These are phyloP conservation scores for Mycena alexandri DNA, from an alignment of 768 basidiomycete genomes.

Conservation along the genomic window DNA sequence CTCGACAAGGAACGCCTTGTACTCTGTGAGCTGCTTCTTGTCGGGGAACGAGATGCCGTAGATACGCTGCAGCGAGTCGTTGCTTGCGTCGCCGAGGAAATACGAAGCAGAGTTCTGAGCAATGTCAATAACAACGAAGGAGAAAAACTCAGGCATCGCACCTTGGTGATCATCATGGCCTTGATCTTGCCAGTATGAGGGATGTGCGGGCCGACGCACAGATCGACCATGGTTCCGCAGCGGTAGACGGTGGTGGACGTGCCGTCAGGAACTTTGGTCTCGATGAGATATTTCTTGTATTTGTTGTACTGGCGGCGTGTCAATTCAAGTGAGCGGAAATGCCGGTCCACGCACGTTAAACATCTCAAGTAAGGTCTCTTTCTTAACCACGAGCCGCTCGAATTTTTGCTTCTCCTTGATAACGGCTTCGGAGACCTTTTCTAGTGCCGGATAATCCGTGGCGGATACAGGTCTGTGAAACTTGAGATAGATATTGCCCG, in stretches of 20 bases:
- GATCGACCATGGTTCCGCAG: slow-evolving; percentile 98
- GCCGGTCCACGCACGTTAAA: slow-evolving; percentile 73
- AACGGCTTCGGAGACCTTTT: slow-evolving; percentile 88
- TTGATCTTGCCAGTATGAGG: slow-evolving; percentile 99
- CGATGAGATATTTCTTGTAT: slow-evolving; percentile 96
- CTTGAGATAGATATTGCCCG: slow-evolving; percentile 17
- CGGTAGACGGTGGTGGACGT: slow-evolving; percentile 98
- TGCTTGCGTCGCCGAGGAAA: slow-evolving; percentile 93
- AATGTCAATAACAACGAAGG: slow-evolving; percentile 8
- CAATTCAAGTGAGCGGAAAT: slow-evolving; percentile 17
- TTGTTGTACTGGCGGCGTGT: slow-evolving; percentile 88
- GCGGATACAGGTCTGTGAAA: slow-evolving; percentile 75
- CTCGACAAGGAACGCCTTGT: slow-evolving; percentile 96
- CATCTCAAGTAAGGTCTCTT: slow-evolving; percentile 97
- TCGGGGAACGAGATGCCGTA: slow-evolving; percentile 99
- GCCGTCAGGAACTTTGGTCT: slow-evolving; percentile 95
- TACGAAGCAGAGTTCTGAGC: slow-evolving; percentile 94
- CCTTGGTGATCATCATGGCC: slow-evolving; percentile 97
- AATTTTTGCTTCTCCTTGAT: slow-evolving; percentile 99
- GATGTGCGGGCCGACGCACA: slow-evolving; percentile 97
- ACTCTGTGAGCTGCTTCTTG: slow-evolving; percentile 93
- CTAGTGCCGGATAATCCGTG: slow-evolving; percentile 88
- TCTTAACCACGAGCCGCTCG: slow-evolving; percentile 92
- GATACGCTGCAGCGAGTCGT: slow-evolving; percentile 95
- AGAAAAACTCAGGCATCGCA: slow-evolving; percentile 42